A percentile compares a stretch with the other conserved stretches of the same genome.
Evolutionary conservation across 768 basidiomycete genomes (phyloP).

Genomic region (Suillus sp.): DNA sequence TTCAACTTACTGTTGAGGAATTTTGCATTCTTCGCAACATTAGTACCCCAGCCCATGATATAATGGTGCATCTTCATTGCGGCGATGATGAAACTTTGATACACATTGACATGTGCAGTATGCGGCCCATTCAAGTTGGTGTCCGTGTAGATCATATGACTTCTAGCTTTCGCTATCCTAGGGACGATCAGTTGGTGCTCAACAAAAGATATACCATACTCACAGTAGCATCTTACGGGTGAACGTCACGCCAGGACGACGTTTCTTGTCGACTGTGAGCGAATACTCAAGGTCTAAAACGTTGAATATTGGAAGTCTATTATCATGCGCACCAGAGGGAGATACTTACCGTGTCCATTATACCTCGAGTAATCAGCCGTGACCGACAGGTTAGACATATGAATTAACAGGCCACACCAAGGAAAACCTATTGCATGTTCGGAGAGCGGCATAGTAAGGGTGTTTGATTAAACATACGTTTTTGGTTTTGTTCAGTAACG

Average conservation of each 20-base stretch:
- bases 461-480: constrained; percentile 33
- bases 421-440: constrained; percentile 64
- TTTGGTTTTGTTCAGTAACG: constrained; percentile 48
- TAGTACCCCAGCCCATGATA: constrained; percentile 59
- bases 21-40: constrained; percentile 41
- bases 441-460: neutral
- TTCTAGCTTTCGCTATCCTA: constrained; percentile 72
- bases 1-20: constrained; percentile 58
- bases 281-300: constrained; percentile 62
- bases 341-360: constrained; percentile 52
- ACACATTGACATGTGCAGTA: constrained; percentile 78
- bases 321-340: neutral
- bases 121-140: constrained; percentile 60
- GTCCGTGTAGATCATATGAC: constrained; percentile 83
- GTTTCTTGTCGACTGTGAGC: constrained; percentile 68
- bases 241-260: constrained; percentile 66
- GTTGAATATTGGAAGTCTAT: constrained; percentile 5
- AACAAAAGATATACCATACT: constrained; percentile 25
- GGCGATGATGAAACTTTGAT: constrained; percentile 79
- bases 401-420: constrained; percentile 89
- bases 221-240: constrained; percentile 75
- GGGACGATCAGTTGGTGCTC: constrained; percentile 13
- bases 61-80: constrained; percentile 90
- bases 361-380: constrained; percentile 78
- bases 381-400: constrained; percentile 76